Percentiles rank a stretch among this genome's conserved stretches.
Evolutionary conservation across 495 filamentous ascomycete species (phyloP).

Genomic region (Penicillium salamii): DNA sequence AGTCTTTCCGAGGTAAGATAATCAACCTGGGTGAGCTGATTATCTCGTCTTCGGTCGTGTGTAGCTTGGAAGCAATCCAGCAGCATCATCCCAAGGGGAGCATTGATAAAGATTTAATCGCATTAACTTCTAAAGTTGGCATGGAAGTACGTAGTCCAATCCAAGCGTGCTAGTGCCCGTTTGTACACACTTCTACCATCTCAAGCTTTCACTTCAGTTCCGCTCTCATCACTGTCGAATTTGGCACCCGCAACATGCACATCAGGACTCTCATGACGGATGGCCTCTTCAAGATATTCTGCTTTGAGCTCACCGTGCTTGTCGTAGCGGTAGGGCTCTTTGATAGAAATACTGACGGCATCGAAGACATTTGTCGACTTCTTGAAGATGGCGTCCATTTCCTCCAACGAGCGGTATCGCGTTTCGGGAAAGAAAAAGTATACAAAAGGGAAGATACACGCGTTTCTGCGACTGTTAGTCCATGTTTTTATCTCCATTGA

Average conservation of each 20-base stretch:
- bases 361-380: conserved; percentile 52
- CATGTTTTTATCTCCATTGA: background rate
- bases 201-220: background rate
- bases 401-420: conserved; percentile 64
- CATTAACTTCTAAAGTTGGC: too few relatives aligned
- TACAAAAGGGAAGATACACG: conserved; percentile 23
- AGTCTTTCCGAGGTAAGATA: too few relatives aligned
- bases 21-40: too few relatives aligned
- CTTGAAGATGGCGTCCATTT: conserved; percentile 72
- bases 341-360: conserved; percentile 56
- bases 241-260: conserved; percentile 18
- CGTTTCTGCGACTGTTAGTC: conserved; percentile 14
- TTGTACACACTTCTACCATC: background rate
- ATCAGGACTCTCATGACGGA: conserved; percentile 5
- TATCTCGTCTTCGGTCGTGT: too few relatives aligned
- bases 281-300: conserved; percentile 27
- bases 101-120: too few relatives aligned
- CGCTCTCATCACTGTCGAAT: conserved; percentile 43
- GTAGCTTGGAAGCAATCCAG: too few relatives aligned
- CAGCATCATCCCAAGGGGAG: too few relatives aligned
- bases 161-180: too few relatives aligned
- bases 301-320: conserved; percentile 60
- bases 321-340: conserved; percentile 63
- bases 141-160: too few relatives aligned
- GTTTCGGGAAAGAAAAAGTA: conserved; percentile 76